A percentile compares a stretch with the other conserved stretches of the same genome.
These are phyloP conservation scores for Hemisphaericaspora lyxosophila DNA, from an alignment of 1,139 yeast species.

Conservation along the genomic window DNA sequence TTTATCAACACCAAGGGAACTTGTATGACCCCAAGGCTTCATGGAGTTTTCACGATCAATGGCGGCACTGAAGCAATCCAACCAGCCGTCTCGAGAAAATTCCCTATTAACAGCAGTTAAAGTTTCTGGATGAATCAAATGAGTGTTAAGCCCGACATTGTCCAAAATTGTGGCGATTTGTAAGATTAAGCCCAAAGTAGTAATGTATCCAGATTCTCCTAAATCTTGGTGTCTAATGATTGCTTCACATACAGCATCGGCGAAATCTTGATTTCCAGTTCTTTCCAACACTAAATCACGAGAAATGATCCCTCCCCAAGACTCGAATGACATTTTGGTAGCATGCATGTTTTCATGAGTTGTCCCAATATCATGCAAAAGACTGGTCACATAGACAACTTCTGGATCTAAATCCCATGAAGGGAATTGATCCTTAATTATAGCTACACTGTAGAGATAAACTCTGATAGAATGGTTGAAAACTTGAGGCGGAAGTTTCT, in stretches of 20 bases:
- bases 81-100: conserved; percentile 35
- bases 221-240: conserved; percentile 40
- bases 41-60: conserved; percentile 32
- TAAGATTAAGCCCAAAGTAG: conserved; percentile 36
- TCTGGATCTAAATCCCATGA: conserved; percentile 35
- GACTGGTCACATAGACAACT: conserved; percentile 31
- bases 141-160: conserved; percentile 34
- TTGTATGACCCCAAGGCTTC: conserved; percentile 41
- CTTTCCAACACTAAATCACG: conserved; percentile 27
- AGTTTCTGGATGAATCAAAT: conserved; percentile 32
- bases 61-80: conserved; percentile 34
- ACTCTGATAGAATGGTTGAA: conserved; percentile 37
- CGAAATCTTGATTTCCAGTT: conserved; percentile 29
- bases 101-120: conserved; percentile 28
- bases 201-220: conserved; percentile 35
- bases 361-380: conserved; percentile 40
- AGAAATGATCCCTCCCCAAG: conserved; percentile 36
- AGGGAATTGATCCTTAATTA: conserved; percentile 38
- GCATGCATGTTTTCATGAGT: conserved; percentile 35
- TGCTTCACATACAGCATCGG: conserved; percentile 42
- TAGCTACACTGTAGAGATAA: conserved; percentile 32
- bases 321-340: conserved; percentile 40
- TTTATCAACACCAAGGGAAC: conserved; percentile 33
- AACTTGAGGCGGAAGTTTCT: conserved; percentile 26
- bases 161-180: conserved; percentile 39